These are phyloP conservation scores for Debaryomyces psychrophilus DNA, from an alignment of 1,139 yeast species.

Conservation along the genomic window DNA sequence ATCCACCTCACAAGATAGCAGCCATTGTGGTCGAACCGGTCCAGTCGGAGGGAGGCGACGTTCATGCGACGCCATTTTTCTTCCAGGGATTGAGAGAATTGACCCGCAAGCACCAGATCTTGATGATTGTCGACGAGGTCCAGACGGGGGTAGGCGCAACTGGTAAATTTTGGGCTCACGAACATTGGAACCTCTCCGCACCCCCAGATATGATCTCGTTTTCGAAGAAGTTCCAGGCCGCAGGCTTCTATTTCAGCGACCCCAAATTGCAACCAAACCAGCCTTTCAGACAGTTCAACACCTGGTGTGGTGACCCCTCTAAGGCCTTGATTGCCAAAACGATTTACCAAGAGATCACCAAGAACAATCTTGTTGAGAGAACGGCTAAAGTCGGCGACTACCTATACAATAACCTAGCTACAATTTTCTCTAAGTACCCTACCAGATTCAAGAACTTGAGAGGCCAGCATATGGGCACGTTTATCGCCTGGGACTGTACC, in stretches of 20 bases:
- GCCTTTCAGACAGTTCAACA: slow-evolving; percentile 77
- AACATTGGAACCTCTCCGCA: slow-evolving; percentile 64
- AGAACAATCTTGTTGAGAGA: slow-evolving; percentile 52
- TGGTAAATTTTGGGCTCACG: slow-evolving; percentile 75
- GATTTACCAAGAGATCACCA: slow-evolving; percentile 59
- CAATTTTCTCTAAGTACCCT: slow-evolving; percentile 48
- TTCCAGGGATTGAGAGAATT: slow-evolving; percentile 69
- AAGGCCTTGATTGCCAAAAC: slow-evolving; percentile 66
- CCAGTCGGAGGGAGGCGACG: slow-evolving; percentile 79
- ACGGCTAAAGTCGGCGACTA: slow-evolving; percentile 64
- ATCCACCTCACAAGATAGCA: slow-evolving; percentile 55
- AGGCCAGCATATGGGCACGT: slow-evolving; percentile 70
- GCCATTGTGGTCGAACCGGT: slow-evolving; percentile 75
- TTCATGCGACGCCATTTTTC: slow-evolving; percentile 62
- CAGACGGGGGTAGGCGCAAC: slow-evolving; percentile 79
- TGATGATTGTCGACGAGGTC: slow-evolving; percentile 71
- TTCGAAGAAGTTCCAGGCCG: slow-evolving; percentile 78
- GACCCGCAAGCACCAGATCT: slow-evolving; percentile 58
- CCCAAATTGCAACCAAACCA: slow-evolving; percentile 61
- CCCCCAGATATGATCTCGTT: slow-evolving; percentile 76
- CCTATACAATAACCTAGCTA: slow-evolving; percentile 50
- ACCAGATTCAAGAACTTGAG: slow-evolving; percentile 54
- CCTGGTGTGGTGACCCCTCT: slow-evolving; percentile 85
- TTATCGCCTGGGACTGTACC: slow-evolving; percentile 73
- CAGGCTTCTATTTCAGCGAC: slow-evolving; percentile 74